Evolutionary conservation across 192 early-diverging fungal species (phyloP), one percentile per base, ranked within the genome.

Genomic region (Coemansia nantahalensis): DNA sequence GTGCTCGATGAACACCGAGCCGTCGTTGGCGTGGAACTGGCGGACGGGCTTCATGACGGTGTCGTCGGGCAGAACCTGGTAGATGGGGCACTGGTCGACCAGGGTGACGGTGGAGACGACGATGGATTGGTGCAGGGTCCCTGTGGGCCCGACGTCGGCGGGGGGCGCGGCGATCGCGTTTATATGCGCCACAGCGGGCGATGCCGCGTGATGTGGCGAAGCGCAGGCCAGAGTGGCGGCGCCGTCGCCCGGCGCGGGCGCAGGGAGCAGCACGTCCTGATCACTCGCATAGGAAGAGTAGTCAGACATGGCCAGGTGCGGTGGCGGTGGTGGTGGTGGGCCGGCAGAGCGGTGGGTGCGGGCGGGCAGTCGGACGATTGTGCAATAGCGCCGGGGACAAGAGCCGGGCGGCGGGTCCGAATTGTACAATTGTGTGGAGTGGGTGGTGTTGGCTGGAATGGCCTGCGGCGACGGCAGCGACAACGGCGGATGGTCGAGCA

Each of bases 1-100:
- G 52, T 74, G 70, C 55, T 74, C 70, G 24, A 74, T 74, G 19
- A 59, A 74, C 14, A 48, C 54, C 17, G 63, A 34, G 34, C 70
- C 70, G 34, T 74, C 70, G 32, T 59, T 40, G 15, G 63, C 22
- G 39, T 51, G 54, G 32, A 74, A 74, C 63, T 74, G 62, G 28
- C 70, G 70, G 4, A 74, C 70, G 18, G 56, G 53, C 36, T 60
- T 58, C 65, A 62, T 62, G n/a, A 57, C 50, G 21, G 50, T 37
- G 18, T 35, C 31, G 40, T 54, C 54, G 8, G 50, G 49, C 21
- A 42, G 42, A 21, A 73, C 18, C 9, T 40, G 9, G 19, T 61
- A 73, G 15, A 65, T 39, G 14, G 42, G 39, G 32, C 49, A 40
- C 21, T 35, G 18, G 45, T 45, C 44, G 31, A 37, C 26, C 30